Evolutionary conservation across 108 stramenopile genomes (phyloP).

Genomic region (Skeletonema menzelii): DNA sequence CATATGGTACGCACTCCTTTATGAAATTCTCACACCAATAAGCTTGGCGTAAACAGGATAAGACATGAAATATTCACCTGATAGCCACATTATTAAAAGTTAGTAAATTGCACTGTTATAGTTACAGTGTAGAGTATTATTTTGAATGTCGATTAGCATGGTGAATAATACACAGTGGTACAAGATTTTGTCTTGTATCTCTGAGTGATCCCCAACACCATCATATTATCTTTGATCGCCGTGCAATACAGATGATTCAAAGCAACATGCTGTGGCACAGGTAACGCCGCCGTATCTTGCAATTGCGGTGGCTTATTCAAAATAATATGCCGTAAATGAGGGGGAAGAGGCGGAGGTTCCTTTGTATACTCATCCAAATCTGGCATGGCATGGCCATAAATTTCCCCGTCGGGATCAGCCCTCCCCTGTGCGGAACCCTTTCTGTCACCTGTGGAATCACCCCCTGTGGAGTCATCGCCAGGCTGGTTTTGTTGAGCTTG

Average conservation of each 20-base stretch:
- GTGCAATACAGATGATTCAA: constrained; percentile 99
- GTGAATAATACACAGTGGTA: constrained; percentile 97
- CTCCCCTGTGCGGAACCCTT: constrained; percentile 8
- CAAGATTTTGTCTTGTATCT: constrained; percentile 96
- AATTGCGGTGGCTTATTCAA: constrained; percentile 94
- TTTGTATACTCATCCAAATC: constrained; percentile 98
- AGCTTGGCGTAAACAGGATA: not conserved
- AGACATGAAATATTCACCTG: not conserved
- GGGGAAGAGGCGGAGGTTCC: constrained; percentile 99
- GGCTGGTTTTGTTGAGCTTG: not conserved
- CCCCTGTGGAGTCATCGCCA: not conserved
- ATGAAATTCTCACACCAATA: not conserved
- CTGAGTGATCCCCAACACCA: constrained; percentile 98
- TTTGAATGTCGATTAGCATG: constrained; percentile 57
- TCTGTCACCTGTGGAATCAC: constrained; percentile 2
- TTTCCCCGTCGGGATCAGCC: constrained; percentile 79
- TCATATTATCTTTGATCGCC: constrained; percentile 99
- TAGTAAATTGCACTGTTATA: constrained; percentile 3
- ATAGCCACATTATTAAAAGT: not conserved
- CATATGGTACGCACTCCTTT: not conserved
- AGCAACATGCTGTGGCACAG: constrained; percentile 97
- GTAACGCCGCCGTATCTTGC: constrained; percentile 91
- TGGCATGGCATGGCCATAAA: constrained; percentile 88
- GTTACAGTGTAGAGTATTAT: too few relatives aligned
- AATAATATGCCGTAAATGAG: constrained; percentile 98